phyloP scores from a whole-genome alignment of 2,329 filamentous ascomycete species.

The Trichoderma semiorbis region DNA sequence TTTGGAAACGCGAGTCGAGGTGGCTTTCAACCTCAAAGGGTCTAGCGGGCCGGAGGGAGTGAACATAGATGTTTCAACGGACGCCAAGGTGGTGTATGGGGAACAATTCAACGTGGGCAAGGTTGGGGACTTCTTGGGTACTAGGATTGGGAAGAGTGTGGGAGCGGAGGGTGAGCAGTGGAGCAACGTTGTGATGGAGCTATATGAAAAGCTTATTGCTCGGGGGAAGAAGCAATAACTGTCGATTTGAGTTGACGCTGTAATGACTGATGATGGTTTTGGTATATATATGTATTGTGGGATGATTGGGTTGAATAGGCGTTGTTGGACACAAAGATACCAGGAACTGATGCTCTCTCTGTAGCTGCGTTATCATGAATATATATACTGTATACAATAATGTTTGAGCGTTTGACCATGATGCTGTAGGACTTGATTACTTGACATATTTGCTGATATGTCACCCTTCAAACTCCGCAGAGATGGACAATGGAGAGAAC shows the following conservation, averaged over 20 bases:
- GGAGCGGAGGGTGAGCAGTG: constrained; percentile 42
- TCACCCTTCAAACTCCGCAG: neutral
- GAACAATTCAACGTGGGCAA: constrained; percentile 73
- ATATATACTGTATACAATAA: neutral
- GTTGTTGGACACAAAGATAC: constrained; percentile 19
- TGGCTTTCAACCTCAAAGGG: constrained; percentile 54
- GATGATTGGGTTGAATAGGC: constrained; percentile 11
- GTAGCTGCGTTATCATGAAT: neutral
- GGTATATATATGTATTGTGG: constrained; percentile 18
- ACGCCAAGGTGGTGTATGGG: constrained; percentile 68
- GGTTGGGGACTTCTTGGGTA: constrained; percentile 67
- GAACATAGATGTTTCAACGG: constrained; percentile 51
- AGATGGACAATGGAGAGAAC: neutral
- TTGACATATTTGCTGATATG: neutral
- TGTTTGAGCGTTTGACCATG: neutral
- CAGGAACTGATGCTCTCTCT: constrained; percentile 10
- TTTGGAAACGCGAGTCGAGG: constrained; percentile 66
- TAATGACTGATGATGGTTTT: constrained; percentile 30
- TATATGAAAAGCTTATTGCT: constrained; percentile 53
- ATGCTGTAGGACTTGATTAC: neutral
- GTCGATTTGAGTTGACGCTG: constrained; percentile 16
- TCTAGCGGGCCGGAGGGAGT: constrained; percentile 46
- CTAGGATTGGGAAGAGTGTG: constrained; percentile 46
- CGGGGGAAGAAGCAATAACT: constrained; percentile 48
- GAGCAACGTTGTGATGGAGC: constrained; percentile 53